phyloP scores from a whole-genome alignment of 768 basidiomycete species.

The Mrakia frigida region DNA sequence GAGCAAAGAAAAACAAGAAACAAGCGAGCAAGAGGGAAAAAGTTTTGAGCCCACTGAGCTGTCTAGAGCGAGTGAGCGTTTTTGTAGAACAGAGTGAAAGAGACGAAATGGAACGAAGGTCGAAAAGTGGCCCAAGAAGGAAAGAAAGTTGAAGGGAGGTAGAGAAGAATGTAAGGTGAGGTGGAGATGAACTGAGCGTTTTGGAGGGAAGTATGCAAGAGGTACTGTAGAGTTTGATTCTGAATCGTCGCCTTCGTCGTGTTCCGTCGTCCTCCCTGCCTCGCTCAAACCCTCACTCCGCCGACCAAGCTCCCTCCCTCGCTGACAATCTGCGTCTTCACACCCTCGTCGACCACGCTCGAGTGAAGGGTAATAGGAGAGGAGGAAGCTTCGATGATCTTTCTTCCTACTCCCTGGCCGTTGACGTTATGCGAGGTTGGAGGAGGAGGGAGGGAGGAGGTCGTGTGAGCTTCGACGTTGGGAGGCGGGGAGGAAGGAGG shows the following conservation, averaged over 20 bases:
- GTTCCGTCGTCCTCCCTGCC: background rate
- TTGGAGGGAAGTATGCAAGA: background rate
- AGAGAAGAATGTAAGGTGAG: background rate
- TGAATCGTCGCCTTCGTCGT: background rate
- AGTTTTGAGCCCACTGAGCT: no score
- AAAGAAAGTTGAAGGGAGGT: no score
- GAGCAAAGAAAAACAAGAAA: no score
- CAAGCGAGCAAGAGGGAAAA: no score
- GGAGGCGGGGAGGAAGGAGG: background rate
- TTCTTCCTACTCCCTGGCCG: background rate
- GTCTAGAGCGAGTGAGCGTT: no score
- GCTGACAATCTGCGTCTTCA: background rate
- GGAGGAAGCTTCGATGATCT: background rate
- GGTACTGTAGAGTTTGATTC: background rate
- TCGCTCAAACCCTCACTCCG: background rate
- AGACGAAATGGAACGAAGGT: no score
- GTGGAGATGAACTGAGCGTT: background rate
- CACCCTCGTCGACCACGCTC: background rate
- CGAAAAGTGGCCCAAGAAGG: no score
- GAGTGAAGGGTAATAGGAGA: background rate
- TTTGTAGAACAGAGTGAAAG: no score
- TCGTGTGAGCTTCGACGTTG: background rate
- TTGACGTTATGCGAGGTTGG: background rate
- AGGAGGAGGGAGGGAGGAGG: background rate
- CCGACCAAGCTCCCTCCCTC: constrained; percentile 7